phyloP scores from a whole-genome alignment of 176 grass and related monocot genomes.

The Carex parvula region DNA sequence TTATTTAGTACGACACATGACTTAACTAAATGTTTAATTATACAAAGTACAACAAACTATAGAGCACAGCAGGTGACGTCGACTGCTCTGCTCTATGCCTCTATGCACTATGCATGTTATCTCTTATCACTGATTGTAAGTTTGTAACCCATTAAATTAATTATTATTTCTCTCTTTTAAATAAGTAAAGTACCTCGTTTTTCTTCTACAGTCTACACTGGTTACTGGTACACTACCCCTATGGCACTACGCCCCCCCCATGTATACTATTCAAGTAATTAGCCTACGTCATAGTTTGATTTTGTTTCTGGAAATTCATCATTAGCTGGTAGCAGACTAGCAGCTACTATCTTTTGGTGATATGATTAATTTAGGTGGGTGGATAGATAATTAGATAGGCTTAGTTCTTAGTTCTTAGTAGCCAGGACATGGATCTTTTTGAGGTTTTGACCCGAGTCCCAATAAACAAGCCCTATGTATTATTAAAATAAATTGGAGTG shows the following conservation, averaged over 20 bases:
- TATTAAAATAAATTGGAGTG: background rate
- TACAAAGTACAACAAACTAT: background rate
- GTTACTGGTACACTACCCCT: no score
- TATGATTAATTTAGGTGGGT: background rate
- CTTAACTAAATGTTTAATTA: constrained; percentile 1
- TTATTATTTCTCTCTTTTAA: background rate
- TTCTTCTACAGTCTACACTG: no score
- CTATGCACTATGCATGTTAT: background rate
- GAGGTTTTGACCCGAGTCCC: background rate
- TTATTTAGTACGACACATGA: background rate
- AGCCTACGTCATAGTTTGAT: background rate
- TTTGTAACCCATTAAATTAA: background rate
- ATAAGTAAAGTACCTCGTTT: background rate
- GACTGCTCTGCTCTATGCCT: background rate
- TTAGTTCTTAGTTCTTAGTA: background rate
- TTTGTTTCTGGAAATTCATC: background rate
- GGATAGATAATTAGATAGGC: background rate
- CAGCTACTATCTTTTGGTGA: background rate
- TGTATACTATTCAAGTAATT: background rate
- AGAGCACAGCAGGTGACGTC: background rate
- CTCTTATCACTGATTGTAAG: constrained; percentile 18
- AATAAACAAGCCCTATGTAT: background rate
- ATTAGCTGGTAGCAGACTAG: background rate
- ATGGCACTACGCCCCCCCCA: no score
- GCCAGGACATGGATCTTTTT: background rate